Base-by-base conservation (phyloP, 768 basidiomycete genomes). In the Mycena venus region DNA sequence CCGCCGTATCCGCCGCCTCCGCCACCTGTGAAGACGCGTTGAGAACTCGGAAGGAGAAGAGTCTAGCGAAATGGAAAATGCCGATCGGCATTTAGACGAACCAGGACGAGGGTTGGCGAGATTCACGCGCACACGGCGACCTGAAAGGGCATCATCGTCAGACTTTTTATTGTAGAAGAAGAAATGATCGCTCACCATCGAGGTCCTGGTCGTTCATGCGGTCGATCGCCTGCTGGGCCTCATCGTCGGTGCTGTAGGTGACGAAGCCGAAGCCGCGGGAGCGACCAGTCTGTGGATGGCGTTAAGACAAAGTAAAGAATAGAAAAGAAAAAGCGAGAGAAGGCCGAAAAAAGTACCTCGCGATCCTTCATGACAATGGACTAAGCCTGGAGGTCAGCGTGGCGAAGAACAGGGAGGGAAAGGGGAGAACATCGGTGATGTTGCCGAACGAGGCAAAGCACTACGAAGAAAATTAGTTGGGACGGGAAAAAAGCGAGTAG, bases 341-440 rank as follows among this genome's bases (percentile, higher is more conserved):
- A n/a, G n/a, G n/a, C n/a, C n/a, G n/a, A n/a, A n/a, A n/a, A n/a
- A n/a, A n/a, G n/a, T n/a, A n/a, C n/a, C n/a, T 98, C 97, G 82
- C 96, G 95, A 86, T 99, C 97, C 88, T 95, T 95, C 97, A 98
- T 98, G 84, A 97, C 96, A 87, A 98, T 96, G 78, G 93, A 94
- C 96, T 98, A 85, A 85, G 19, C 17, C 8, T 7, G 21, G 2
- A 11, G 25, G 34, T 65, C 25, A 58, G 59, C 27, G 60, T 29
- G 49, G 38, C 17, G 15, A 27, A 60, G 7, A 19, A 12, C 5
- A 29, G 47, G 4, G 31, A 60, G 49, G 11, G 15, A 47, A 84
- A 80, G 84, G 83, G 82, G 92, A 96, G 90, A 88, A 98, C 97
- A 91, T 99, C 97, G 83, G 93, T 85, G 84, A 99, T 91, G 81